Conservation (phyloP, 352 stramenopile genomes). For the Phytophthora cryptogea region DNA sequence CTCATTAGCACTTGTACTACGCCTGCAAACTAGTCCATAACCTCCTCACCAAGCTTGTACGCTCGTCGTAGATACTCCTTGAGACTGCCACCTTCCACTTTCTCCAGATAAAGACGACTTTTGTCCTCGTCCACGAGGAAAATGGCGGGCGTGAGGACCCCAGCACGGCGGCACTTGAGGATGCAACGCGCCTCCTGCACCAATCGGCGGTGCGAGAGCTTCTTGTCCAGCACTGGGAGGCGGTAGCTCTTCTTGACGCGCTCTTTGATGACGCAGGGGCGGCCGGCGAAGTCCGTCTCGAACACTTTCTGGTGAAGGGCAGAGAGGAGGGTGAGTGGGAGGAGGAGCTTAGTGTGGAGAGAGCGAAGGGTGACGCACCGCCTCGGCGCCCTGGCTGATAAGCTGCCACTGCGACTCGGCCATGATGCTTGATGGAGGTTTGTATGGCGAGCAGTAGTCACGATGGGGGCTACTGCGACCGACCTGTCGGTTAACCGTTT, state of each 20-base stretch:
- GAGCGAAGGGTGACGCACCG: constrained; percentile 34
- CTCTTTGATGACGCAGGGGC: constrained; percentile 81
- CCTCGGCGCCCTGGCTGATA: constrained; percentile 83
- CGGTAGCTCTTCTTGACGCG: constrained; percentile 85
- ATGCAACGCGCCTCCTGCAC: constrained; percentile 85
- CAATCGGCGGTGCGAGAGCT: constrained; percentile 77
- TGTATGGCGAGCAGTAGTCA: constrained; percentile 14
- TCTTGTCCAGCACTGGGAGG: constrained; percentile 75
- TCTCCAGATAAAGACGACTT: constrained; percentile 71
- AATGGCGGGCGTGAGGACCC: constrained; percentile 73
- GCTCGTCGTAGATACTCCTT: constrained; percentile 70
- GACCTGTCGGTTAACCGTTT: too few relatives aligned
- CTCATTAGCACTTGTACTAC: neutral
- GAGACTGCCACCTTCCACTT: constrained; percentile 67
- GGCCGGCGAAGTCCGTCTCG: constrained; percentile 66
- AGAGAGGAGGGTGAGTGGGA: too few relatives aligned
- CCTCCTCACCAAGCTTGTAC: constrained; percentile 51
- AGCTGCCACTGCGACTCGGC: constrained; percentile 57
- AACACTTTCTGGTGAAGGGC: constrained; percentile 64
- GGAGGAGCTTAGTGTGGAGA: too few relatives aligned
- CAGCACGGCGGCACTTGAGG: constrained; percentile 77
- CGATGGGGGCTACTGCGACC: too few relatives aligned
- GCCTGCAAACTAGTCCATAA: neutral
- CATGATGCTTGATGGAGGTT: constrained; percentile 25
- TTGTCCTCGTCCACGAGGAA: constrained; percentile 83